Conservation (phyloP, 1,139 yeast species). For the Kurtzmaniella quercitrusa region DNA sequence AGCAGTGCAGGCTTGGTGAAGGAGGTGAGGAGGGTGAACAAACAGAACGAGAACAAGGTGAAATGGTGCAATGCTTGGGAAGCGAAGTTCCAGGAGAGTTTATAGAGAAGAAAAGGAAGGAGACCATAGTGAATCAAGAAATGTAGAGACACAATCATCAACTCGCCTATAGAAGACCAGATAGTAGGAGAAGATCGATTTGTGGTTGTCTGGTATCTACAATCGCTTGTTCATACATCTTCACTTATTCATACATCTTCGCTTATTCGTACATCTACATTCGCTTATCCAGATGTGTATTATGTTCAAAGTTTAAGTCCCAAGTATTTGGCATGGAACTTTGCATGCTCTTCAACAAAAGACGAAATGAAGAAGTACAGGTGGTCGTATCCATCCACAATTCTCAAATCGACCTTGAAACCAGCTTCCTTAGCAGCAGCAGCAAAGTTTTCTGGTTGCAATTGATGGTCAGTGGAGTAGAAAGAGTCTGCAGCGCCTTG, state of each 20-base stretch:
- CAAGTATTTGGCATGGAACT: slow-evolving; percentile 78
- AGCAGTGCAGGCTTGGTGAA: slow-evolving; percentile 28
- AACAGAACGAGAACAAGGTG: slow-evolving; percentile 33
- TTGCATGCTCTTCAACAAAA: slow-evolving; percentile 80
- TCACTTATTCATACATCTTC: no score
- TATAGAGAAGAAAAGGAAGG: slow-evolving; percentile 4
- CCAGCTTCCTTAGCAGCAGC: slow-evolving; percentile 57
- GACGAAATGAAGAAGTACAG: slow-evolving; percentile 81
- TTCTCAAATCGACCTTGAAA: slow-evolving; percentile 55
- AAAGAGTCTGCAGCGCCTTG: slow-evolving; percentile 78
- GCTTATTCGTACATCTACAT: no score
- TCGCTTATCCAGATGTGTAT: no score
- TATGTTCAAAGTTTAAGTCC: slow-evolving; percentile 41
- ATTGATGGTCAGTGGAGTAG: slow-evolving; percentile 55
- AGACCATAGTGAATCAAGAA: background rate
- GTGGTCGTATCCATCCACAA: slow-evolving; percentile 87
- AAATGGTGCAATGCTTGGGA: slow-evolving; percentile 54
- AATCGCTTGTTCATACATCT: no score
- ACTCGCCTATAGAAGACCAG: no score
- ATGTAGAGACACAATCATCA: background rate
- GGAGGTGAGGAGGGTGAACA: slow-evolving; percentile 35
- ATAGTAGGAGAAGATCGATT: no score
- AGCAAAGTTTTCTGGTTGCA: slow-evolving; percentile 71
- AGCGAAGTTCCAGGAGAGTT: slow-evolving; percentile 26
- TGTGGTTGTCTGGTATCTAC: no score